Percentiles rank a stretch among this genome's conserved stretches.
These are phyloP conservation scores for Diaporthe caulivora DNA, from an alignment of 2,329 filamentous ascomycete genomes.

Conservation along the genomic window DNA sequence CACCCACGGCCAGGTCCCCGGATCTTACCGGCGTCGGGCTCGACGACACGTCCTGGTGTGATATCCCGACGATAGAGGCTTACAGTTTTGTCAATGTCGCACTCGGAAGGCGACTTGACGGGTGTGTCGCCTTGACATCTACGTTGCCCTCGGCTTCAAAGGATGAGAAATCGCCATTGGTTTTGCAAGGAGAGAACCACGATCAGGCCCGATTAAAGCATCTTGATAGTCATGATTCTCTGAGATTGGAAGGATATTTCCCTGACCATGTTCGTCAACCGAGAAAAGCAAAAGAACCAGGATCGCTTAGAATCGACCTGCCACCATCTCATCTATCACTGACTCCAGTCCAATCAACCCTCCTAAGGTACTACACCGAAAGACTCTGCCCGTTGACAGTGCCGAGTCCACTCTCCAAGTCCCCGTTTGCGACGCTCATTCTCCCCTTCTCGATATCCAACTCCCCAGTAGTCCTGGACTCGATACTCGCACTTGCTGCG, in stretches of 20 bases:
- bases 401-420: conserved; percentile 34
- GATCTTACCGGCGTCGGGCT: background rate
- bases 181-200: background rate
- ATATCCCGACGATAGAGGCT: conserved; percentile 33
- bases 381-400: conserved; percentile 39
- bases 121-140: background rate
- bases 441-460: conserved; percentile 35
- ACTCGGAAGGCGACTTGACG: background rate
- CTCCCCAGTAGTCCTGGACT: conserved; percentile 36
- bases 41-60: conserved; percentile 30
- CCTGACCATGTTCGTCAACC: too few species aligned
- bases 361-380: conserved; percentile 38
- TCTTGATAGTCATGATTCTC: background rate
- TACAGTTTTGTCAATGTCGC: conserved; percentile 38
- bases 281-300: background rate
- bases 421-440: conserved; percentile 40
- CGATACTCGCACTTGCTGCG: conserved; percentile 39
- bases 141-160: too few species aligned
- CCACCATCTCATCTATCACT: background rate
- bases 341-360: background rate
- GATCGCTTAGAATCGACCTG: background rate
- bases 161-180: background rate
- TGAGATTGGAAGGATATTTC: background rate
- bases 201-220: background rate
- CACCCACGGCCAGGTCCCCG: conserved; percentile 41